A percentile compares a stretch with the other conserved stretches of the same genome.
Conservation (phyloP, 148 eudicot genomes). For the Nyssa sinensis region DNA sequence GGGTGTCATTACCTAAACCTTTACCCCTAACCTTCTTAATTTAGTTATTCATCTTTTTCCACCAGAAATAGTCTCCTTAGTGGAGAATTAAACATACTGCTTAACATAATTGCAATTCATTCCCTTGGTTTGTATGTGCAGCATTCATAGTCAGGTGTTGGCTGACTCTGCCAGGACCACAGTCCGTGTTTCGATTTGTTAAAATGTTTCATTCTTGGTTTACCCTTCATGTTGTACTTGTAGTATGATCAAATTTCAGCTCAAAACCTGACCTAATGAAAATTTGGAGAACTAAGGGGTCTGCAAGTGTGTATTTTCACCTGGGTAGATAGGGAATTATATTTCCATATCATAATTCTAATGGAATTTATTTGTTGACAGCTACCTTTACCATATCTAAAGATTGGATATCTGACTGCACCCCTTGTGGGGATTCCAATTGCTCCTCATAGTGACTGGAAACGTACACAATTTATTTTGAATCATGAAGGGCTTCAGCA, state of each 20-base stretch:
- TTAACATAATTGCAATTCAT: not conserved
- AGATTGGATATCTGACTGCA: constrained; percentile 92
- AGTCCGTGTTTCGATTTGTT: not conserved
- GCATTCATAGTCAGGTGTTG: not conserved
- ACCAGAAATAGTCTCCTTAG: not conserved
- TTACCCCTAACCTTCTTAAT: not conserved
- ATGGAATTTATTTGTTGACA: constrained; percentile 28
- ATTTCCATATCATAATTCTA: constrained; percentile 6
- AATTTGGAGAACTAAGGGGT: not conserved
- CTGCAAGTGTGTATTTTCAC: not conserved
- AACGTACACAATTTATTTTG: constrained; percentile 74
- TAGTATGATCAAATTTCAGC: not conserved
- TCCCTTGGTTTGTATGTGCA: constrained; percentile 1
- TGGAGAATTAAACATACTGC: not conserved
- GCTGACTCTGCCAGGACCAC: not conserved
- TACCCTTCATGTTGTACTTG: not conserved
- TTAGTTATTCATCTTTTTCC: not conserved
- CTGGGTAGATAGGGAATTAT: not conserved
- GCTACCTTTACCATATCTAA: constrained; percentile 91
- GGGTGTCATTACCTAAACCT: not conserved
- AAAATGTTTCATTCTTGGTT: not conserved
- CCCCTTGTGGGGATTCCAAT: constrained; percentile 69
- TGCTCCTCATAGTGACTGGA: constrained; percentile 89
- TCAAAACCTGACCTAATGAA: not conserved
- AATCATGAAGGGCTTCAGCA: constrained; percentile 90